Evolutionary conservation across 192 early-diverging fungal genomes (phyloP).

Genomic region (Podila horticola): DNA sequence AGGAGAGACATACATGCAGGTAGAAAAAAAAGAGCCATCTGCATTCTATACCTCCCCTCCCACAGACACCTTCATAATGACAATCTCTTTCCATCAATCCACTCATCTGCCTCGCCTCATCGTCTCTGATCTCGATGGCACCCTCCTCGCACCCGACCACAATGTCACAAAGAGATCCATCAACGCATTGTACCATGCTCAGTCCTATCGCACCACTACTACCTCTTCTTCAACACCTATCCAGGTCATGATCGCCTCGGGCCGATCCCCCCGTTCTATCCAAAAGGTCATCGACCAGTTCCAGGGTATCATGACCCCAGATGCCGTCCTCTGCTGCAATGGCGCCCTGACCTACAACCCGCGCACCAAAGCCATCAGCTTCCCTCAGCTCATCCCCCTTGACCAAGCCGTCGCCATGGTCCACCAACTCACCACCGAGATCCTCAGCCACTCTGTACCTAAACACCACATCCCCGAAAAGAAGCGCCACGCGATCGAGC

Average conservation of each 20-base stretch:
- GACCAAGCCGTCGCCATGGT: conserved; percentile 1
- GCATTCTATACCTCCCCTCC: no score
- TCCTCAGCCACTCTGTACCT: neutral
- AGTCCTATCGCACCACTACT: conserved; percentile 3
- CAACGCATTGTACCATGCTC: conserved; percentile 29
- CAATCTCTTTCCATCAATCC: conserved; percentile 20
- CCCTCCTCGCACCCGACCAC: conserved; percentile 49
- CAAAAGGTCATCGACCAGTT: conserved; percentile 33
- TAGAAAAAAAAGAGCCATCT: no score
- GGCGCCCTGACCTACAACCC: conserved; percentile 30
- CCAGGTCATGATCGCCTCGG: conserved; percentile 38
- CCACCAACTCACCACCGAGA: neutral
- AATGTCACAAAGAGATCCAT: conserved; percentile 41
- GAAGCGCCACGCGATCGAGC: neutral
- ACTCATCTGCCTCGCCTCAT: conserved; percentile 17
- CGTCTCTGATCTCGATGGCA: conserved; percentile 55
- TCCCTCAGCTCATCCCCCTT: neutral
- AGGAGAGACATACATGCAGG: no score
- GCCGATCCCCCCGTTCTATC: conserved; percentile 38
- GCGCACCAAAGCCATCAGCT: neutral
- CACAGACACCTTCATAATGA: no score
- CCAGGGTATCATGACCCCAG: conserved; percentile 20
- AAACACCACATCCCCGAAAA: neutral
- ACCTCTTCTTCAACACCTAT: neutral
- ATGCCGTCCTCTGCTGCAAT: conserved; percentile 42